Evolutionary conservation across 169 alveolate genomes (phyloP).

Genomic region (Cryptosporidium sp.): DNA sequence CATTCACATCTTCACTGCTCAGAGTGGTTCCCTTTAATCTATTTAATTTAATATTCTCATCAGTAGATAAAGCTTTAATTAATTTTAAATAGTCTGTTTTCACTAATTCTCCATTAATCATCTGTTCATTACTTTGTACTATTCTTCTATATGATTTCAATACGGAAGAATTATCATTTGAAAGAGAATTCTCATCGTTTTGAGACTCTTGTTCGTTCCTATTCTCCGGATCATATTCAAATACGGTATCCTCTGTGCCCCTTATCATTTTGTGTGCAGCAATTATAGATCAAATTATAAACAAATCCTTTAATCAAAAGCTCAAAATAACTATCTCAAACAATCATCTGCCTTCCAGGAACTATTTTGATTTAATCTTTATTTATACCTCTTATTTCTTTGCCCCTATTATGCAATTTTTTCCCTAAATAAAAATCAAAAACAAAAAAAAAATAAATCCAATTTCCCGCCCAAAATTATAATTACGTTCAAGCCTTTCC

Average conservation of each 20-base stretch:
- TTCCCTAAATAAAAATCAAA: neutral
- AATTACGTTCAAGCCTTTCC: neutral
- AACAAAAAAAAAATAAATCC: neutral
- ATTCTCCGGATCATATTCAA: slow-evolving; percentile 75
- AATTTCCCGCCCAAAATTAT: neutral
- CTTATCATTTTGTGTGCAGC: slow-evolving; percentile 67
- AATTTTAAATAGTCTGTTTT: slow-evolving; percentile 54
- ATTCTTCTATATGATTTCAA: slow-evolving; percentile 16
- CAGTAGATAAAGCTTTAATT: slow-evolving; percentile 33
- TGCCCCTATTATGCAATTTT: neutral
- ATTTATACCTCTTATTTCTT: neutral
- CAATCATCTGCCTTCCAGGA: neutral
- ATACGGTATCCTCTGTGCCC: slow-evolving; percentile 57
- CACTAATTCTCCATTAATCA: slow-evolving; percentile 40
- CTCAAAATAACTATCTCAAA: neutral
- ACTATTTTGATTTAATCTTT: neutral
- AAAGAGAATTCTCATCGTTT: neutral
- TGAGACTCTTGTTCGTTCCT: neutral
- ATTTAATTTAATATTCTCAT: slow-evolving; percentile 46
- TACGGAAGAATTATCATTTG: slow-evolving; percentile 17
- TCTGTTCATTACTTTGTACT: slow-evolving; percentile 35
- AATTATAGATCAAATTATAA: neutral
- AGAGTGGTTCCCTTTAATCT: slow-evolving; percentile 4
- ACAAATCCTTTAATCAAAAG: neutral
- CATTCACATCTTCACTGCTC: slow-evolving; percentile 34